phyloP scores from a whole-genome alignment of 768 basidiomycete species.

The Galerina sulciceps region DNA sequence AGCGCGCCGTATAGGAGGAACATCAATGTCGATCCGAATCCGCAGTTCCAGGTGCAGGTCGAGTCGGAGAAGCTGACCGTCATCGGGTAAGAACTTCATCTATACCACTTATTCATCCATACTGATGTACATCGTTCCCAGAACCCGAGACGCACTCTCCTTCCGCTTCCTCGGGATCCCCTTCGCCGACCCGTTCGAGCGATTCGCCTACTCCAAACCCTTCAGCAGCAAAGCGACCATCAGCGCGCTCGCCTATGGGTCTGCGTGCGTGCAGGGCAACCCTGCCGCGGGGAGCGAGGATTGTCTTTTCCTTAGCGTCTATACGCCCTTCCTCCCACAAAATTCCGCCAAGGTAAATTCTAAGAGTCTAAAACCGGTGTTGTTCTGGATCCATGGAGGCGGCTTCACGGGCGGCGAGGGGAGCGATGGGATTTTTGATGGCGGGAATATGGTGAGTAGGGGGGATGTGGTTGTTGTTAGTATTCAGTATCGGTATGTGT shows the following conservation, averaged over 20 bases:
- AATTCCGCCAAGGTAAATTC: constrained; percentile 6
- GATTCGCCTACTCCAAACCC: constrained; percentile 47
- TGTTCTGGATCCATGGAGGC: constrained; percentile 58
- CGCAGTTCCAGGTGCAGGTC: constrained; percentile 29
- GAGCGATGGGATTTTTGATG: constrained; percentile 44
- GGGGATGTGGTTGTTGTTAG: constrained; percentile 42
- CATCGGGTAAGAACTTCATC: constrained; percentile 19
- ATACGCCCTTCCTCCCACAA: constrained; percentile 40
- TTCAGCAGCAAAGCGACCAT: constrained; percentile 29
- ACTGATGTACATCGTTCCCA: constrained; percentile 15
- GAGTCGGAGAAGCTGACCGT: constrained; percentile 25
- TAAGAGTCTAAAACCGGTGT: constrained; percentile 39
- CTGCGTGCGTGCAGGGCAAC: constrained; percentile 34
- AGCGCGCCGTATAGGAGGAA: constrained; percentile 32
- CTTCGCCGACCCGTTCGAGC: constrained; percentile 45
- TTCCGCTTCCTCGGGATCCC: constrained; percentile 59
- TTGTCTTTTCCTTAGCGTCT: constrained; percentile 52
- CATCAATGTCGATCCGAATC: constrained; percentile 23
- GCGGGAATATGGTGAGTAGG: constrained; percentile 47
- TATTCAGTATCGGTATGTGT: constrained; percentile 46
- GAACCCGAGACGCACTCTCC: constrained; percentile 49
- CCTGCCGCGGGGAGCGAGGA: constrained; percentile 41
- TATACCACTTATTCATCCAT: background rate
- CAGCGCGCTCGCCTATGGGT: constrained; percentile 35
- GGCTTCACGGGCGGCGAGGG: constrained; percentile 46